Evolutionary conservation across 495 filamentous ascomycete species (phyloP), one percentile per base, ranked within the genome.

Genomic region (Xylaria grammica): DNA sequence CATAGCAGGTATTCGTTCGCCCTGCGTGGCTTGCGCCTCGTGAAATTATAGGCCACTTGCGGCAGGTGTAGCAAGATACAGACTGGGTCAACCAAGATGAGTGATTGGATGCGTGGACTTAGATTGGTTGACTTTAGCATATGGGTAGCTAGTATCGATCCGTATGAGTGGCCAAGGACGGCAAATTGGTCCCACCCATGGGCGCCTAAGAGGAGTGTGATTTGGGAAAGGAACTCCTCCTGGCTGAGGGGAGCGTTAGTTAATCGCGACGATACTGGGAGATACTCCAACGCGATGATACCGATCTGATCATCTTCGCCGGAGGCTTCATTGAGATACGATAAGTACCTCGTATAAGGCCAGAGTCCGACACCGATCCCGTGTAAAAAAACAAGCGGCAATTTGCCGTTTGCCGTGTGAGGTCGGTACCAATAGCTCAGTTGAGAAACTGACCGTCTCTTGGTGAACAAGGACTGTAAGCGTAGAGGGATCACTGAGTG

Each of bases 11-110:
- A 81, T 73, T 91, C 87, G 65, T 88, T 89, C 4, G 88, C 87
- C 26, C 56, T 57, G 29, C 53, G 73, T 0, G 88, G 88, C 48
- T 71, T 72, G 3, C 88, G 80, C 30, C 78, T 69, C 13, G 84
- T 88, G 68, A 91, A 90, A 68, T 91, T 91, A 79, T 86, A 90
- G n/a, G 87, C 87, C 44, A 91, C 86, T 63, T 89, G 82, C 26
- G 88, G 88, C 11, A 88, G 74, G 71, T 91, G 88, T 34, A 91
- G 77, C 22, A 89, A 66, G 30, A 91, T 79, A 4, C 81, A 82
- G n/a, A 91, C 86, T 1, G 88, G 88, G 69, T 91, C 88, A 30
- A 90, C 79, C 22, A 90, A 75, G 7, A 90, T 67, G 2, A 84
- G 60, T 3, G 82, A 75, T 6, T 75, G 73, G 20, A 89, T 81